Percentiles rank a stretch among this genome's conserved stretches.
Conservation (phyloP, 179 eudicot genomes). For the Silene noctiflora region DNA sequence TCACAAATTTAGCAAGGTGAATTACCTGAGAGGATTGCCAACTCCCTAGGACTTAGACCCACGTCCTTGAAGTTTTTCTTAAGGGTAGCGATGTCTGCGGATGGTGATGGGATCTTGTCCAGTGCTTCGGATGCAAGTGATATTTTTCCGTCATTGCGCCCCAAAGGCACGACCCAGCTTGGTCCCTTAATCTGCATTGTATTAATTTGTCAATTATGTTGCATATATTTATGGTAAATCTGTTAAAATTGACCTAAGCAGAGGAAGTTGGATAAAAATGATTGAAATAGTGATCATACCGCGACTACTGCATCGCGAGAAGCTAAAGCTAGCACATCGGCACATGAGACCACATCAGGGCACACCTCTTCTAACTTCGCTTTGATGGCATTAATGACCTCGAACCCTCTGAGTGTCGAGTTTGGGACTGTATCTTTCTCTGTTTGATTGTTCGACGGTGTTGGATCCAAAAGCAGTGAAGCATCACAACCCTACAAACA, state of each 20-base stretch:
- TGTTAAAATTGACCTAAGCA: too few relatives aligned
- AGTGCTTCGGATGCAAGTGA: slow-evolving; percentile 32
- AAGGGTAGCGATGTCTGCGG: slow-evolving; percentile 29
- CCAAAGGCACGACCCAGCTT: slow-evolving; percentile 40
- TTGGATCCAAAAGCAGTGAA: slow-evolving; percentile 47
- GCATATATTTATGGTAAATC: too few relatives aligned
- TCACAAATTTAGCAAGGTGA: too few relatives aligned
- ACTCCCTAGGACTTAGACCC: slow-evolving; percentile 40
- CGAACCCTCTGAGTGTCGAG: slow-evolving; percentile 45
- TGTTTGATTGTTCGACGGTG: slow-evolving; percentile 33
- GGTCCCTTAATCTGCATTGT: slow-evolving; percentile 29
- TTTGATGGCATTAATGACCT: slow-evolving; percentile 48
- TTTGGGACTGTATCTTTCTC: slow-evolving; percentile 50
- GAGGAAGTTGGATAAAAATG: too few relatives aligned
- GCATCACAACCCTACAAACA: slow-evolving; percentile 57
- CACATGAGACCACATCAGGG: slow-evolving; percentile 56
- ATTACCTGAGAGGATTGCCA: slow-evolving; percentile 57
- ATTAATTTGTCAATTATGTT: too few relatives aligned
- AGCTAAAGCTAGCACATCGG: slow-evolving; percentile 47
- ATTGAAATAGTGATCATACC: slow-evolving; percentile 24
- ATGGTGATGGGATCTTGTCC: slow-evolving; percentile 31
- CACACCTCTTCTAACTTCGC: slow-evolving; percentile 38
- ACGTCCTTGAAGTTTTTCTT: slow-evolving; percentile 25
- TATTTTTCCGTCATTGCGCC: slow-evolving; percentile 47
- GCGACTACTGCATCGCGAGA: slow-evolving; percentile 42